Evolutionary conservation across 768 basidiomycete genomes (phyloP).

Genomic region (Mycena vitilis): DNA sequence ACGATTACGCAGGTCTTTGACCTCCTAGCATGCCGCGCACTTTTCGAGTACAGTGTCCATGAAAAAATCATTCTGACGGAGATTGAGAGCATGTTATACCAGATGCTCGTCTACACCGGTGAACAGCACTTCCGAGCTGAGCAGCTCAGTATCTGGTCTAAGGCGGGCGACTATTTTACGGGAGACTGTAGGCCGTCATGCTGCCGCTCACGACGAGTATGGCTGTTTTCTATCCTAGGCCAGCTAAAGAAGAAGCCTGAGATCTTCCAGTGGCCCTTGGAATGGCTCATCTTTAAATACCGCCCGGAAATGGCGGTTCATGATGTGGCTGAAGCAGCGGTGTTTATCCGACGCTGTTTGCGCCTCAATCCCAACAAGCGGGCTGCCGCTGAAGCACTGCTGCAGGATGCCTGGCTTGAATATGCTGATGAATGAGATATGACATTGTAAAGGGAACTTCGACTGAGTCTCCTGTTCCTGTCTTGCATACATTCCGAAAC

Average conservation of each 20-base stretch:
- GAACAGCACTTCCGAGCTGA: constrained; percentile 13
- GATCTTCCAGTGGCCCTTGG: constrained; percentile 17
- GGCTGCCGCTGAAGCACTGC: constrained; percentile 32
- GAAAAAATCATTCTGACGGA: constrained; percentile 15
- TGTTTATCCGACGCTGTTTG: constrained; percentile 31
- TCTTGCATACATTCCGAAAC: no score
- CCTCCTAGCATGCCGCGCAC: constrained; percentile 19
- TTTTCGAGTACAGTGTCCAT: constrained; percentile 26
- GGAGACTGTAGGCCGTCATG: constrained; percentile 10
- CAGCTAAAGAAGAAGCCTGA: constrained; percentile 17
- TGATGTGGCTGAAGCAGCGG: constrained; percentile 8
- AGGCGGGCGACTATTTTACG: constrained; percentile 15
- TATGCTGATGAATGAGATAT: constrained; percentile 15
- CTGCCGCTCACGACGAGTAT: not conserved
- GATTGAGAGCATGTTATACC: constrained; percentile 29
- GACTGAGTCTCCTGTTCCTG: no score
- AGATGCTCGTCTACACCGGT: constrained; percentile 18
- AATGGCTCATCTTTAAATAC: not conserved
- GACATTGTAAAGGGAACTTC: no score
- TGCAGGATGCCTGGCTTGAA: constrained; percentile 33
- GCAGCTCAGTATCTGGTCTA: constrained; percentile 20
- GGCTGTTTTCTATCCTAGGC: constrained; percentile 11
- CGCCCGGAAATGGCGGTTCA: not conserved
- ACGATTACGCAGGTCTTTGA: constrained; percentile 27
- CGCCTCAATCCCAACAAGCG: constrained; percentile 28